Percentiles rank a stretch among this genome's conserved stretches.
These are phyloP conservation scores for Pyricularia grisea DNA, from an alignment of 2,329 filamentous ascomycete genomes.

Conservation along the genomic window DNA sequence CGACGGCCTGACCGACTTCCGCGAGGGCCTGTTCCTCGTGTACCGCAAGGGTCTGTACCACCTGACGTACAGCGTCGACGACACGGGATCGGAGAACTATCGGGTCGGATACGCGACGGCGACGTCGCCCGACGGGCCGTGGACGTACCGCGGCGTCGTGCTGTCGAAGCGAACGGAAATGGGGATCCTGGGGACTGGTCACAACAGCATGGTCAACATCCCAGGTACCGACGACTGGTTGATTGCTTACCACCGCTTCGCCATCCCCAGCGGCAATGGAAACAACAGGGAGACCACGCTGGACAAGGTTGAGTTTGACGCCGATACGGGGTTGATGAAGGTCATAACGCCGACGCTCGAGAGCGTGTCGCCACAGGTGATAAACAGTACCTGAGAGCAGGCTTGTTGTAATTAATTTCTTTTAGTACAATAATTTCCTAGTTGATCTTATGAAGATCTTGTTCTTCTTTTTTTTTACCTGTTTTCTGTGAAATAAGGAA, in stretches of 20 bases:
- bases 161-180: slow-evolving; percentile 28
- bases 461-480: too few species aligned
- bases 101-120: slow-evolving; percentile 36
- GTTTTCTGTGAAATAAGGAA: too few species aligned
- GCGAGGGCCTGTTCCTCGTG: slow-evolving; percentile 32
- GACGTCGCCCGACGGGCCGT: slow-evolving; percentile 26
- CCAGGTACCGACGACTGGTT: slow-evolving; percentile 39
- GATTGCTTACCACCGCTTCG: slow-evolving; percentile 38
- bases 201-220: slow-evolving; percentile 34
- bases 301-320: slow-evolving; percentile 28
- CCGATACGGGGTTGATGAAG: slow-evolving; percentile 4
- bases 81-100: slow-evolving; percentile 35
- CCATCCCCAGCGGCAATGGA: slow-evolving; percentile 33
- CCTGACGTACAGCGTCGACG: slow-evolving; percentile 37
- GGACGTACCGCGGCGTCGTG: slow-evolving; percentile 33
- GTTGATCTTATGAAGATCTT: too few species aligned
- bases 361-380: not conserved
- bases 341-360: slow-evolving; percentile 4
- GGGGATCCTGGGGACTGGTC: slow-evolving; percentile 35
- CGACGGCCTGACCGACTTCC: slow-evolving; percentile 29
- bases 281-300: slow-evolving; percentile 32
- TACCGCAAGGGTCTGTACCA: slow-evolving; percentile 36
- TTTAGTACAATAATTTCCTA: not conserved
- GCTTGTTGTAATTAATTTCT: not conserved
- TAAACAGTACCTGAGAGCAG: not conserved